These are phyloP conservation scores for Starmerella stigmatis DNA, from an alignment of 805 yeast genomes.

Conservation along the genomic window DNA sequence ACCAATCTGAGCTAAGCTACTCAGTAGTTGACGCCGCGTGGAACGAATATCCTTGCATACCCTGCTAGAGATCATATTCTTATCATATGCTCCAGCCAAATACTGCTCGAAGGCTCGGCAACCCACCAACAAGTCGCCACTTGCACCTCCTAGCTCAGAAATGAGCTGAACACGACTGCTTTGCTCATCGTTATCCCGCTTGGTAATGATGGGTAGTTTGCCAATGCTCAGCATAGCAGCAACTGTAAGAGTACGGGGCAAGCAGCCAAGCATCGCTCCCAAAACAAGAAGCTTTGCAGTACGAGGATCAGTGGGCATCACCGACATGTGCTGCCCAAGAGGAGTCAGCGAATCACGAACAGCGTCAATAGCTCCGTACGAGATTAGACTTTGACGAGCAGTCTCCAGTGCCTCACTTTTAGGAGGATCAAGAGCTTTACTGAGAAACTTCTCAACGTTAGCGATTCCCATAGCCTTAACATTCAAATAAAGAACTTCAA, in stretches of 20 bases:
- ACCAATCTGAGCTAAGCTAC: slow-evolving; percentile 67
- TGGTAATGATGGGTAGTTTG: slow-evolving; percentile 62
- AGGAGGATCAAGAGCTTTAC: slow-evolving; percentile 77
- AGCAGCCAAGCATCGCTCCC: slow-evolving; percentile 73
- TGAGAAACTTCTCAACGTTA: slow-evolving; percentile 58
- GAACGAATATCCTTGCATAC: slow-evolving; percentile 63
- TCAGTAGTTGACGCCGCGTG: slow-evolving; percentile 56
- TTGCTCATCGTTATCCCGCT: slow-evolving; percentile 42
- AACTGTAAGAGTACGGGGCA: slow-evolving; percentile 66
- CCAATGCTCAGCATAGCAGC: slow-evolving; percentile 59
- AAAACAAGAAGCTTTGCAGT: slow-evolving; percentile 73
- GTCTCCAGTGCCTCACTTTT: slow-evolving; percentile 39
- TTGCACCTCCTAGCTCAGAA: slow-evolving; percentile 30
- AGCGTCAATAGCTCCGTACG: slow-evolving; percentile 60
- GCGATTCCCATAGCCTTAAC: slow-evolving; percentile 83
- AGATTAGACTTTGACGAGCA: slow-evolving; percentile 45
- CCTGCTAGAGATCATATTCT: neutral
- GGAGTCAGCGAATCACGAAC: slow-evolving; percentile 48
- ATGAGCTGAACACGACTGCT: slow-evolving; percentile 18
- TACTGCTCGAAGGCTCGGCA: slow-evolving; percentile 51
- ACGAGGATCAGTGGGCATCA: slow-evolving; percentile 72
- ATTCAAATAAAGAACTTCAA: slow-evolving; percentile 71
- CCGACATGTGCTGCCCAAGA: slow-evolving; percentile 67
- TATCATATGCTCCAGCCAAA: slow-evolving; percentile 13
- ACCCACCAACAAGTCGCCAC: slow-evolving; percentile 70